Base-by-base conservation (phyloP, 805 yeast genomes). In the Ogataea pignaliae region DNA sequence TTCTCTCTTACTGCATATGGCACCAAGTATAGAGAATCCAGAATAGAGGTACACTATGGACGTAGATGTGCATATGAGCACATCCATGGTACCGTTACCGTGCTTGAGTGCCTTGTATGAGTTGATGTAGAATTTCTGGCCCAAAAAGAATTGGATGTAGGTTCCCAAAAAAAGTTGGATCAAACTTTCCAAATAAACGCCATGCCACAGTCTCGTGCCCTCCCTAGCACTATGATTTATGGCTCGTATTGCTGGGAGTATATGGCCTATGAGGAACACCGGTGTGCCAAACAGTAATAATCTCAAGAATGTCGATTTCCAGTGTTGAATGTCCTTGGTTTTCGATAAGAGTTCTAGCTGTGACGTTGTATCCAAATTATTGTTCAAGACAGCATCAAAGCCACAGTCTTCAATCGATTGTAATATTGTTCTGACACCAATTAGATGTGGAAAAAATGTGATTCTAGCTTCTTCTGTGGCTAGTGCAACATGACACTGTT, bases 31-130 rank as follows among this genome's bases (percentile, higher is more conserved):
- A 0, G 93, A 76, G 21, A 79, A 61, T 1, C 85, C 60, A 1
- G 97, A 89, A 56, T 87, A 91, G 5, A 70, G 39, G 58, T 79
- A 93, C 4, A 97, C 87, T 17, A 85, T 79, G 39, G 83, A 66
- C 0, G 97, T 89, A 3, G 97, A 88, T 16, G 86, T 71, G 41
- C 85, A 81, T 32, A 93, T 89, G 47, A 93, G 71, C 2, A 91
- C 85, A 64, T 93, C 99, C 99, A 93, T 95, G 8, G 91, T 88
- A 10, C 83, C 83, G 18, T 87, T 81, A 6, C 81, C 75, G 56
- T 86, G 89, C 42, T 70, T 70, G 17, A 89, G 46, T 7, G 96
- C 83, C 31, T 74, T 75, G 58, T 65, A 72, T 8, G 93, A 78
- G 44, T 87, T 83, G 39, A 63, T 66, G 63, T 80, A 80, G 57